Evolutionary conservation across 371 early-diverging fungal species (phyloP).

Genomic region (Batkoa obscura): DNA sequence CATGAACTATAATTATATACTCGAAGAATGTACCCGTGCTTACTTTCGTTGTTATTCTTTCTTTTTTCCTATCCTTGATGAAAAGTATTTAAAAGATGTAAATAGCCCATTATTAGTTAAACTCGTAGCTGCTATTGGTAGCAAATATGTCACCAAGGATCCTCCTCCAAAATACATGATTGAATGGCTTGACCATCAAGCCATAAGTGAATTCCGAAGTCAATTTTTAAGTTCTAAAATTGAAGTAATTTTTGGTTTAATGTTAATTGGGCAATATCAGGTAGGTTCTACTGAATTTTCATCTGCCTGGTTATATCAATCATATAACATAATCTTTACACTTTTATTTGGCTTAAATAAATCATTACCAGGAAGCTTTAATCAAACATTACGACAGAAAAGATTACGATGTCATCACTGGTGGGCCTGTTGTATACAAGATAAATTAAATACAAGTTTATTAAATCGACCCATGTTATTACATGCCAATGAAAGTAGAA

Average conservation of each 20-base stretch:
- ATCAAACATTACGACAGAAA: not conserved
- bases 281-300: not conserved
- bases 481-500: not conserved
- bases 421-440: not conserved
- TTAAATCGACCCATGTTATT: slow-evolving; percentile 1
- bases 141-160: not conserved
- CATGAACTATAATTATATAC: not conserved
- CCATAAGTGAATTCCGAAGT: not conserved
- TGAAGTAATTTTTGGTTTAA: not conserved
- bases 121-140: not conserved
- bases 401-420: slow-evolving; percentile 2
- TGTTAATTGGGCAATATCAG: slow-evolving; percentile 4
- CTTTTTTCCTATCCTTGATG: not conserved
- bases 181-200: not conserved
- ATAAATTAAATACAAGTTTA: not conserved
- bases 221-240: not conserved
- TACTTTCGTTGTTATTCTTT: not conserved
- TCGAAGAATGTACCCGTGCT: not conserved
- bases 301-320: slow-evolving; percentile 1
- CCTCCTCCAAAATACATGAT: not conserved
- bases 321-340: not conserved
- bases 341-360: not conserved
- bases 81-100: not conserved
- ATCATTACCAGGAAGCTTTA: not conserved
- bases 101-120: not conserved